Conservation (phyloP, 139 green algal genomes). For the Tetradesmus lagerheimii region DNA sequence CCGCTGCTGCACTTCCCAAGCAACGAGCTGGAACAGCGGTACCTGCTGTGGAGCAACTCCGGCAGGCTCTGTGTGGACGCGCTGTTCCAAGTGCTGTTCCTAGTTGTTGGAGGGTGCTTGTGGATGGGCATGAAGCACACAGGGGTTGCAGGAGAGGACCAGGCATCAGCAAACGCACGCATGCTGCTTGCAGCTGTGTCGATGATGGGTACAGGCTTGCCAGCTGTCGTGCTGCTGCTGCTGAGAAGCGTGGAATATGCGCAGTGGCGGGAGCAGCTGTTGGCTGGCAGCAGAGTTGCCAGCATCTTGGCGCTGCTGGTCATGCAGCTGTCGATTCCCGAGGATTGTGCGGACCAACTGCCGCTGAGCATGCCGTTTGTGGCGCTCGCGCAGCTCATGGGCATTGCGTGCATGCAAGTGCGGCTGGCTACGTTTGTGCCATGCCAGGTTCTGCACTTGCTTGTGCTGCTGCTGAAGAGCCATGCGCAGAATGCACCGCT, state of each 20-base stretch:
- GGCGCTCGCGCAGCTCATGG: constrained; percentile 29
- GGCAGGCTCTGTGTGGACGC: constrained; percentile 34
- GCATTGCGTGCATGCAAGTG: constrained; percentile 31
- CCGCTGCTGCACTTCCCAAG: constrained; percentile 43
- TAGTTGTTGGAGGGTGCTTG: constrained; percentile 29
- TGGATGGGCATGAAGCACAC: constrained; percentile 12
- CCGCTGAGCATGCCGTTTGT: constrained; percentile 27
- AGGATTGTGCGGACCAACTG: neutral
- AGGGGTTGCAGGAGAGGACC: neutral
- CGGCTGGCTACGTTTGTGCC: constrained; percentile 39
- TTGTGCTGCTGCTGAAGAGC: constrained; percentile 22
- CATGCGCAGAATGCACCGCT: neutral
- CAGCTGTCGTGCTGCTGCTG: constrained; percentile 11
- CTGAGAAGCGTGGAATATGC: neutral
- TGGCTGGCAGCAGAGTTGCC: constrained; percentile 8
- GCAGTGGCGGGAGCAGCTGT: constrained; percentile 26
- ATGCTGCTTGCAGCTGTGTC: constrained; percentile 18
- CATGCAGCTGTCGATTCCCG: neutral
- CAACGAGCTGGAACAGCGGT: neutral
- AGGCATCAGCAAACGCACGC: neutral
- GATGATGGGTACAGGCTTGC: neutral
- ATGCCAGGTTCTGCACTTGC: constrained; percentile 31
- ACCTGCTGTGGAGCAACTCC: constrained; percentile 39
- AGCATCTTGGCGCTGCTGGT: neutral
- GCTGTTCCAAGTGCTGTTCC: constrained; percentile 13